Evolutionary conservation across 176 grass and related monocot genomes (phyloP).

Genomic region (Zoysia japonica): DNA sequence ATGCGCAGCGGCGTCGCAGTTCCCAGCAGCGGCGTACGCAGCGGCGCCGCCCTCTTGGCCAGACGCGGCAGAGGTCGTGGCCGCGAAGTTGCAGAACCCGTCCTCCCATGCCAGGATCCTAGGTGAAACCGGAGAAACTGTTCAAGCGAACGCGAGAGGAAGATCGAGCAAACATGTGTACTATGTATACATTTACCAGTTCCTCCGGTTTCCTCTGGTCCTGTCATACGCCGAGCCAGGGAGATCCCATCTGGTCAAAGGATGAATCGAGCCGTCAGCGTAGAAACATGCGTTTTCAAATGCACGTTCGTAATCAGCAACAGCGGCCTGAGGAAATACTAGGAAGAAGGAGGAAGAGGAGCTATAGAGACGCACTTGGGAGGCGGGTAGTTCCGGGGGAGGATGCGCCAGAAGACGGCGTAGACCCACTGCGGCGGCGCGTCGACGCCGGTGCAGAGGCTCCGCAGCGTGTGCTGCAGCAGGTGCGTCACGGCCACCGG

Average conservation of each 20-base stretch:
- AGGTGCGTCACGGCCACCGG: slow-evolving; percentile 88
- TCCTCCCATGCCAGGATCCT: slow-evolving; percentile 99
- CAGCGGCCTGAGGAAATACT: neutral
- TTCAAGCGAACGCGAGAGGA: neutral
- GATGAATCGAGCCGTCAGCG: neutral
- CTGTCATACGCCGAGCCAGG: slow-evolving; percentile 78
- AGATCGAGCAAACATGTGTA: neutral
- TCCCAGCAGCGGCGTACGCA: slow-evolving; percentile 15
- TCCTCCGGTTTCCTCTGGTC: slow-evolving; percentile 94
- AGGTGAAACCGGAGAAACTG: neutral
- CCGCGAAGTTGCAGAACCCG: slow-evolving; percentile 95
- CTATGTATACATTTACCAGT: slow-evolving; percentile 57
- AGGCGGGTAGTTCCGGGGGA: slow-evolving; percentile 87
- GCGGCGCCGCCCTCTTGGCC: slow-evolving; percentile 48
- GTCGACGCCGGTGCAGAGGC: slow-evolving; percentile 68
- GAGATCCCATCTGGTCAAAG: slow-evolving; percentile 83
- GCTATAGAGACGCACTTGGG: slow-evolving; percentile 50
- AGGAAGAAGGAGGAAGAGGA: no score
- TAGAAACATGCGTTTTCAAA: neutral
- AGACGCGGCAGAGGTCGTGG: slow-evolving; percentile 48
- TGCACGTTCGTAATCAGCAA: neutral
- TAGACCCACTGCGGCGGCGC: slow-evolving; percentile 73
- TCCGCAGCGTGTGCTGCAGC: slow-evolving; percentile 87
- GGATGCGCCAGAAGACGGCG: slow-evolving; percentile 91
- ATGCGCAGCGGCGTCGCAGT: slow-evolving; percentile 39